A percentile compares a stretch with the other conserved stretches of the same genome.
phyloP scores from a whole-genome alignment of 345 rosid genomes.

The Passiflora organensis region DNA sequence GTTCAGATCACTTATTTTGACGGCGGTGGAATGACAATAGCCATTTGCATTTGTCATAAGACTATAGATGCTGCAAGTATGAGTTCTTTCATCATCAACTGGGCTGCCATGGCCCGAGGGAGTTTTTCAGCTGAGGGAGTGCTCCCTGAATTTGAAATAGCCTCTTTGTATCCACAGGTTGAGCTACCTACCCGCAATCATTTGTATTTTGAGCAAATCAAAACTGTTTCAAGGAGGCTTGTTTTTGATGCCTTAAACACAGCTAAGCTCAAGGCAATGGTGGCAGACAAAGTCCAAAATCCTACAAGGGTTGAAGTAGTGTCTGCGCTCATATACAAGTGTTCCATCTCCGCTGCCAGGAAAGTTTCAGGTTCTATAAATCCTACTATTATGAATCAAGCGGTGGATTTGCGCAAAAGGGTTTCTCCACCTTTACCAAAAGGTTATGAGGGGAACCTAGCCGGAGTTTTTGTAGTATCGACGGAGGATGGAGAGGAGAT shows the following conservation, averaged over 20 bases:
- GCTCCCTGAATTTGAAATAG: not conserved
- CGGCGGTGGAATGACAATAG: slow-evolving; percentile 17
- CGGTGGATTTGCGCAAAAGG: slow-evolving; percentile 8
- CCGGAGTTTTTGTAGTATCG: slow-evolving; percentile 3
- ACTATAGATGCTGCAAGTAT: slow-evolving; percentile 6
- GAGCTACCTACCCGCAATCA: not conserved
- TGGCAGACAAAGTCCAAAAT: slow-evolving; percentile 1
- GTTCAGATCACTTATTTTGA: slow-evolving; percentile 11
- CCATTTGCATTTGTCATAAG: slow-evolving; percentile 13
- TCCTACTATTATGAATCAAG: slow-evolving; percentile 10
- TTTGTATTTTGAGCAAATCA: not conserved
- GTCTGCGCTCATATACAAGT: slow-evolving; percentile 22
- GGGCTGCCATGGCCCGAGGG: slow-evolving; percentile 6
- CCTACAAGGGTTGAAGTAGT: slow-evolving; percentile 23
- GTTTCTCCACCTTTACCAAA: slow-evolving; percentile 7
- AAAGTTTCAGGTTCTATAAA: not conserved
- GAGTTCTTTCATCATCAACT: slow-evolving; percentile 4
- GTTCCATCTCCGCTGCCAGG: slow-evolving; percentile 15
- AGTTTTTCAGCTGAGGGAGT: not conserved
- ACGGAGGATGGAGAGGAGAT: slow-evolving; percentile 8
- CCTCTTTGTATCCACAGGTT: slow-evolving; percentile 5
- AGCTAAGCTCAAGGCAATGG: slow-evolving; percentile 10
- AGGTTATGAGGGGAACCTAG: slow-evolving; percentile 11
- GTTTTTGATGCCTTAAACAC: slow-evolving; percentile 10
- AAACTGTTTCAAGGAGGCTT: slow-evolving; percentile 7